These are phyloP conservation scores for Klebsormidium nitens DNA, from an alignment of 139 green algal species.

Conservation along the genomic window DNA sequence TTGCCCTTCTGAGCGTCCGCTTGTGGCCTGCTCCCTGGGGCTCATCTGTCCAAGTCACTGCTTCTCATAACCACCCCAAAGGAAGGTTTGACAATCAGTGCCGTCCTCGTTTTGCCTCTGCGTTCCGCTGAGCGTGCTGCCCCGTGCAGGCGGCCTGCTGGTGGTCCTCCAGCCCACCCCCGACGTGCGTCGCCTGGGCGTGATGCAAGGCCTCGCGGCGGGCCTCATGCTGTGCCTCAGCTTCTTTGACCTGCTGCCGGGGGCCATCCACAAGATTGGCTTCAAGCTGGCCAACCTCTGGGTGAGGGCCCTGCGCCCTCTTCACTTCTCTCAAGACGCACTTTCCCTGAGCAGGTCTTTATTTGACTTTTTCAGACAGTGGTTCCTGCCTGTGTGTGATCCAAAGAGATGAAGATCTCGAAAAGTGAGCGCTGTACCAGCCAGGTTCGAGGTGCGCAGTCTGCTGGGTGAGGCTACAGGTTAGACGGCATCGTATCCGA, in stretches of 20 bases:
- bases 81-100: background rate
- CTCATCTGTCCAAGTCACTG: background rate
- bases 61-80: background rate
- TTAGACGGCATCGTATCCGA: no score
- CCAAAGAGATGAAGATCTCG: no score
- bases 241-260: slow-evolving; percentile 64
- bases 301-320: slow-evolving; percentile 16
- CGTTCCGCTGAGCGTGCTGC: background rate
- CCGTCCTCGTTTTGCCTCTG: background rate
- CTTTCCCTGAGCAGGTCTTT: no score
- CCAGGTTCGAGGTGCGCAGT: no score
- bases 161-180: slow-evolving; percentile 62
- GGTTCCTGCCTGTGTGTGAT: no score
- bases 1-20: background rate
- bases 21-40: background rate
- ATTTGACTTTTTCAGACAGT: no score
- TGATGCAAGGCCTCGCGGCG: slow-evolving; percentile 58
- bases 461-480: no score
- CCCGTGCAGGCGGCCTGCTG: slow-evolving; percentile 46
- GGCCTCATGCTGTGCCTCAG: slow-evolving; percentile 71
- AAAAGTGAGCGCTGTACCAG: no score
- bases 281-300: slow-evolving; percentile 53
- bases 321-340: no score
- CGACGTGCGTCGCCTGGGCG: slow-evolving; percentile 50
- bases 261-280: slow-evolving; percentile 54